Evolutionary conservation across 129 eudicot species (phyloP).

Genomic region (Helichrysum umbraculigerum): DNA sequence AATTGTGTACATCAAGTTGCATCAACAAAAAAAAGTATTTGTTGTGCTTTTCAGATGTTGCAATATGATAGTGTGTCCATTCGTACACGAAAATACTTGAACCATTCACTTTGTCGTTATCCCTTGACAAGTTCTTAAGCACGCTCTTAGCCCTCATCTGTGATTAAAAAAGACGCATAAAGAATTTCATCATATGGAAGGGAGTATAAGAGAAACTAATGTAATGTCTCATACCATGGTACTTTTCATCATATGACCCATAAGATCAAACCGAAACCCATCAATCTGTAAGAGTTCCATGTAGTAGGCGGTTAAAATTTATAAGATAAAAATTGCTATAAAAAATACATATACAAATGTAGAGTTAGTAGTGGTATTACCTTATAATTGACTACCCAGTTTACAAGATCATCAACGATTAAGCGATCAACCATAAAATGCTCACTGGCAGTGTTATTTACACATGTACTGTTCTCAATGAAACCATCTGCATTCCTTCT

Average conservation of each 20-base stretch:
- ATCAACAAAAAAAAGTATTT: neutral
- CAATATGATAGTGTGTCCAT: constrained; percentile 5
- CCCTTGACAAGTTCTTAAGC: constrained; percentile 58
- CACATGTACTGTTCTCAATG: constrained; percentile 82
- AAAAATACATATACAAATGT: neutral
- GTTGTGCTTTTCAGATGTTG: neutral
- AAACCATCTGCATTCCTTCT: constrained; percentile 77
- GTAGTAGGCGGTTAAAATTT: neutral
- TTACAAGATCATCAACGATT: constrained; percentile 79
- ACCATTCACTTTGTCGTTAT: constrained; percentile 71
- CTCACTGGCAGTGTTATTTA: constrained; percentile 93
- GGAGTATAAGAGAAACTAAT: neutral
- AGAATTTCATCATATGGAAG: neutral
- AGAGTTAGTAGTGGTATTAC: constrained; percentile 30
- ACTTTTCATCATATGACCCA: constrained; percentile 97
- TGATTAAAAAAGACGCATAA: constrained; percentile 15
- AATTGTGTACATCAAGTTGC: neutral
- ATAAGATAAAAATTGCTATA: neutral
- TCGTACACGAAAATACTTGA: constrained; percentile 79
- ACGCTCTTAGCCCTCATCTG: constrained; percentile 72
- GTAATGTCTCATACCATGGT: constrained; percentile 66
- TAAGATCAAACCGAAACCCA: constrained; percentile 98
- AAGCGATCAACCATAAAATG: constrained; percentile 97
- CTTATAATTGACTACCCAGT: constrained; percentile 92
- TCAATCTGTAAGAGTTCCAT: constrained; percentile 70